Percentiles rank a stretch among this genome's conserved stretches.
Conservation (phyloP, 2,329 filamentous ascomycete species). For the Colletotrichum incanum region DNA sequence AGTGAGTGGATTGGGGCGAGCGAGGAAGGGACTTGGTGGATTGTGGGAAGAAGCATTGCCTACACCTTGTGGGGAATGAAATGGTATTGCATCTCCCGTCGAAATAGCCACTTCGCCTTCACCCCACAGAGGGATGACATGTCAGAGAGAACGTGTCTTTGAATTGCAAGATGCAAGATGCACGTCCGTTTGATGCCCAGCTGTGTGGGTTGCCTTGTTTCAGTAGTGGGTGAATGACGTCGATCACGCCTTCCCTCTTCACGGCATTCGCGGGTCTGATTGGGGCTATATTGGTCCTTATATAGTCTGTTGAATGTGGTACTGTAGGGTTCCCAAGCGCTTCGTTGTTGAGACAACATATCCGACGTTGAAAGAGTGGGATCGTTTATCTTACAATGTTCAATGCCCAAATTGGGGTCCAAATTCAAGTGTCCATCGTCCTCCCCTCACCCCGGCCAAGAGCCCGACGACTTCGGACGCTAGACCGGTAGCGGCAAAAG, state of each 20-base stretch:
- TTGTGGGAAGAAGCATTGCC: not conserved
- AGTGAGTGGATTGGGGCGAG: not conserved
- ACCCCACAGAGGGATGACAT: not conserved
- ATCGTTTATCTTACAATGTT: not conserved
- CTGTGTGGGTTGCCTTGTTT: not conserved
- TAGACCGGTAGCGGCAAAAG: not conserved
- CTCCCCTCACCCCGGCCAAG: not conserved
- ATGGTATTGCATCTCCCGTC: not conserved
- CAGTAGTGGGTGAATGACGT: constrained; percentile 1
- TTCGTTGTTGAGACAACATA: not conserved
- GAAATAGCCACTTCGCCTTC: not conserved
- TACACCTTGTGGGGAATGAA: not conserved
- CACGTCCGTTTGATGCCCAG: not conserved
- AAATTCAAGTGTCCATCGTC: not conserved
- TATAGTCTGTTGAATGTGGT: not conserved
- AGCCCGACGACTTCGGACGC: not conserved
- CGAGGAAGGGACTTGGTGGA: not conserved
- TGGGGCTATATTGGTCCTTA: too few relatives aligned
- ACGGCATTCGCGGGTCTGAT: not conserved
- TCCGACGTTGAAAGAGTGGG: not conserved
- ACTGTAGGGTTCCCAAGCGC: not conserved
- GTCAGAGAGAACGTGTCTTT: not conserved
- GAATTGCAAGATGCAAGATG: not conserved
- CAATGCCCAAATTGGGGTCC: not conserved
- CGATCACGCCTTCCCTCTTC: not conserved